These are phyloP conservation scores for Rhododendron ferrugineum DNA, from an alignment of 148 eudicot species.

Conservation along the genomic window DNA sequence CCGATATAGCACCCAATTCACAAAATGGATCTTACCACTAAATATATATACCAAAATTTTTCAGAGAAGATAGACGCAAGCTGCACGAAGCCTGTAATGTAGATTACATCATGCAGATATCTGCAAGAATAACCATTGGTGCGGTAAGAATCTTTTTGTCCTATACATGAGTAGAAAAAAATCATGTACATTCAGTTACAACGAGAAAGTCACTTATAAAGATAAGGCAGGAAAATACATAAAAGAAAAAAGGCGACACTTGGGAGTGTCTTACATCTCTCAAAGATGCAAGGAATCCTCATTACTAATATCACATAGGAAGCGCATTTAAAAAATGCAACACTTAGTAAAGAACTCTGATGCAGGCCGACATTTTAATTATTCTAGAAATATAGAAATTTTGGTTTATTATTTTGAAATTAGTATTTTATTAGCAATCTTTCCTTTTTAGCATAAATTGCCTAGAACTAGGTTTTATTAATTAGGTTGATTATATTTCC, in stretches of 20 bases:
- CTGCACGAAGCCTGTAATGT: constrained; percentile 82
- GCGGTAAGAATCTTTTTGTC: constrained; percentile 6
- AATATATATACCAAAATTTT: constrained; percentile 82
- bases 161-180: neutral
- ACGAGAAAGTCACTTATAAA: neutral
- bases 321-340: neutral
- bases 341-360: neutral
- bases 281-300: neutral
- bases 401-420: too few relatives aligned
- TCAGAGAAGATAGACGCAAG: constrained; percentile 73
- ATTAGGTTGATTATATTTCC: too few relatives aligned
- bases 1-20: neutral
- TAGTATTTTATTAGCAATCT: too few relatives aligned
- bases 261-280: neutral
- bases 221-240: neutral
- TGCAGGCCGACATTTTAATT: too few relatives aligned
- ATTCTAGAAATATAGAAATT: too few relatives aligned
- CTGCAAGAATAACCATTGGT: constrained; percentile 36
- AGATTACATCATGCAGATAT: constrained; percentile 88
- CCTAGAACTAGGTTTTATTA: too few relatives aligned
- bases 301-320: neutral
- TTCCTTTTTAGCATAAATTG: too few relatives aligned
- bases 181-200: neutral
- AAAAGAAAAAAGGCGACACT: neutral
- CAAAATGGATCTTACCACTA: constrained; percentile 57